These are phyloP conservation scores for Talaromyces albobiverticillius DNA, from an alignment of 2,329 filamentous ascomycete species.

Conservation along the genomic window DNA sequence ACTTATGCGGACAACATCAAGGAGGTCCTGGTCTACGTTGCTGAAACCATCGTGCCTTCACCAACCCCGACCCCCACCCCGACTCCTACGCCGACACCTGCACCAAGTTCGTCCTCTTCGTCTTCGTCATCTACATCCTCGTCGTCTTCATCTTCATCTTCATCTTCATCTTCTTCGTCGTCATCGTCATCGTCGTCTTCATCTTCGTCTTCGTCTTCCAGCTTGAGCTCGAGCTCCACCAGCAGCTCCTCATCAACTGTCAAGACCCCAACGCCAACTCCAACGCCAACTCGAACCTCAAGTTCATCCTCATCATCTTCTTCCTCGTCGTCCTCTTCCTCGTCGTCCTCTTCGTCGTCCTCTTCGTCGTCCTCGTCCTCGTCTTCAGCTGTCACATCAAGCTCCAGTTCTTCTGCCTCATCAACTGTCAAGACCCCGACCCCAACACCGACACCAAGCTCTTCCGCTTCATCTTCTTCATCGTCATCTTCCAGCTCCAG, in stretches of 20 bases:
- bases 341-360: too few relatives aligned
- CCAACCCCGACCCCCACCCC: neutral
- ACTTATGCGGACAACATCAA: conserved; percentile 21
- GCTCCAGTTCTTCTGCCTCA: neutral
- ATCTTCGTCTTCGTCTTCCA: neutral
- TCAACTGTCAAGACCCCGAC: too few relatives aligned
- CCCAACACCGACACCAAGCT: neutral
- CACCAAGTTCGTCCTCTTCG: neutral
- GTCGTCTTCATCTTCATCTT: neutral
- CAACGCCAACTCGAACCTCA: too few relatives aligned
- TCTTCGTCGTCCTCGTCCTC: too few relatives aligned
- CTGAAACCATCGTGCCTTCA: conserved; percentile 18
- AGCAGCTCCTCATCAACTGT: too few relatives aligned
- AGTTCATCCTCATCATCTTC: neutral
- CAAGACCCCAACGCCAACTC: neutral
- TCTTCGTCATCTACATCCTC: neutral
- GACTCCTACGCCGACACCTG: neutral
- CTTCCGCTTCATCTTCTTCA: neutral
- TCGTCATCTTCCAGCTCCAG: neutral
- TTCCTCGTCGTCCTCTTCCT: too few relatives aligned
- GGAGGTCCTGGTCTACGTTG: conserved; percentile 11
- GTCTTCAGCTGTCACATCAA: neutral
- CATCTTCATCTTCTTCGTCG: neutral
- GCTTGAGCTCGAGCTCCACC: neutral
- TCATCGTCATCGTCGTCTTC: neutral